Evolutionary conservation across 2,329 filamentous ascomycete species (phyloP).

Genomic region (Alternaria metachromatica): DNA sequence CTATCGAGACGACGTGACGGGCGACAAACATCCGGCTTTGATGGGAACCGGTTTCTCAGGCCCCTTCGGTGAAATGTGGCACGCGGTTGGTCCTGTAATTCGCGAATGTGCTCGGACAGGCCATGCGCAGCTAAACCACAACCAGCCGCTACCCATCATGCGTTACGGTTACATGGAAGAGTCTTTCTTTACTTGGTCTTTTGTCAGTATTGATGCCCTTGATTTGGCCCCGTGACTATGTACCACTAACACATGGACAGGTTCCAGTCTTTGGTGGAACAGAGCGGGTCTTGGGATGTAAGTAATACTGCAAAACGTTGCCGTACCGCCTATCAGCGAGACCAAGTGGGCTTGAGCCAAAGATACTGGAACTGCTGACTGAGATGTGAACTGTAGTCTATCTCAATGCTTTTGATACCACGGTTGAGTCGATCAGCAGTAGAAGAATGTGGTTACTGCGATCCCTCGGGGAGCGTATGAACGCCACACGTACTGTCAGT

Average conservation of each 20-base stretch:
- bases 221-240: not conserved
- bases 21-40: constrained; percentile 38
- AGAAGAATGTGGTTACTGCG: constrained; percentile 50
- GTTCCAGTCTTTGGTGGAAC: constrained; percentile 50
- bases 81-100: constrained; percentile 44
- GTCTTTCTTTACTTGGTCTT: constrained; percentile 54
- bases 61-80: constrained; percentile 50
- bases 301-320: constrained; percentile 9
- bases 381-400: constrained; percentile 19
- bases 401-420: constrained; percentile 47
- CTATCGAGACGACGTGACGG: constrained; percentile 42
- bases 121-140: constrained; percentile 33
- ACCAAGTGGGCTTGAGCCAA: not conserved
- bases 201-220: constrained; percentile 20
- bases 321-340: not conserved
- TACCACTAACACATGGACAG: not conserved
- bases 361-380: constrained; percentile 23
- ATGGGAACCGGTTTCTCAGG: constrained; percentile 44
- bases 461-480: constrained; percentile 47
- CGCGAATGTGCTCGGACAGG: constrained; percentile 39
- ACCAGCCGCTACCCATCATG: constrained; percentile 39
- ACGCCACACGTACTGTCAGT: constrained; percentile 34
- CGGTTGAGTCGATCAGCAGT: constrained; percentile 47
- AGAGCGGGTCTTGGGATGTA: constrained; percentile 38
- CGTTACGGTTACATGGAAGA: constrained; percentile 40